Base-by-base conservation (phyloP, 768 basidiomycete genomes). In the Mycena belliarum region DNA sequence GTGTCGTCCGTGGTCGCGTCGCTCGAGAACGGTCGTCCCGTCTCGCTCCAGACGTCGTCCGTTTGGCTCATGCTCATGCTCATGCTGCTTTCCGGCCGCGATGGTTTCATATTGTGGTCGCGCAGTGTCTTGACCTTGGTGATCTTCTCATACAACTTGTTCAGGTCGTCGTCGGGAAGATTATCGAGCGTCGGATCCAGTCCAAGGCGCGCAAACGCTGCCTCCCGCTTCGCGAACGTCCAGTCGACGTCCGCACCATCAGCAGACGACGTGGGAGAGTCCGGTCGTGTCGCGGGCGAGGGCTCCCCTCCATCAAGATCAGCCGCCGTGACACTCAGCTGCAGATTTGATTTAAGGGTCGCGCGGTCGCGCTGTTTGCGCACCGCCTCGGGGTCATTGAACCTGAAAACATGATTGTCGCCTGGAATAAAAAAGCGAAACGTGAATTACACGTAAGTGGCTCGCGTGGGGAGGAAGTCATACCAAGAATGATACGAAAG, bases 351-450 rank as follows among this genome's bases (percentile, higher is more conserved):
- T 69, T 82, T 87, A 51, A 82, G 80, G 11, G 84, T 87, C 3
- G 88, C 89, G 40, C 91, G 86, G 72, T 95, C 90, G 41, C 94
- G 86, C 66, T 86, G 89, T 68, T 92, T 94, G 62, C 94, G 91
- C 60, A 95, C 94, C 72, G 94, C 93, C 71, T 95, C 93, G 0
- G 94, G 94, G 67, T 96, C 91, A 68, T 92, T 98, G 74, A 97
- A 98, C 18, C 97, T 85, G 73, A 99, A 99, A 54, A 98, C 95
- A 75, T 99, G 97, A 63, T 94, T 88, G 65, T 98, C 95, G 52
- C 96, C 92, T 93, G 59, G 53, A 42, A 21, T 55, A 10, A n/a
- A 52, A 20, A 55, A 51, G 48, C 57, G 56, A 53, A 29, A 35
- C 54, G 55, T 60, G 24, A 64, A 55, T 21, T 44, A 49, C 47